Conservation (phyloP, 768 basidiomycete genomes). For the Psilocybe subaeruginosa region DNA sequence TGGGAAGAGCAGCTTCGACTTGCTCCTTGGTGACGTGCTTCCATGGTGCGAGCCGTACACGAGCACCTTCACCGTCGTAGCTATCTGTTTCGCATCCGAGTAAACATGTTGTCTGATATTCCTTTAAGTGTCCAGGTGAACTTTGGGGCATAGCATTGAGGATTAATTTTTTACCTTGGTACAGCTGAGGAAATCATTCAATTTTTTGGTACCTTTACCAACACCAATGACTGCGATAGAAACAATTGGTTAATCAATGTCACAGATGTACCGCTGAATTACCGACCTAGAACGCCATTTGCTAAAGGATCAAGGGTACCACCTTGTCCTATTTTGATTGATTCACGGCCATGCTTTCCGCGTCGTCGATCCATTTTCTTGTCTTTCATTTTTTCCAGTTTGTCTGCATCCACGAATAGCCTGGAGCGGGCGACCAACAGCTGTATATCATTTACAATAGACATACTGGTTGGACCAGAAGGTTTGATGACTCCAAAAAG, state of each 20-base stretch:
- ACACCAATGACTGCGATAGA: conserved; percentile 76
- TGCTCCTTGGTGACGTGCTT: conserved; percentile 79
- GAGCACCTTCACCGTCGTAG: conserved; percentile 88
- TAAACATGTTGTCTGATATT: conserved; percentile 89
- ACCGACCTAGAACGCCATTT: conserved; percentile 88
- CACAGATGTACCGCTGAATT: background rate
- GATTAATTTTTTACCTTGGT: conserved; percentile 67
- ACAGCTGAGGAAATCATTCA: conserved; percentile 83
- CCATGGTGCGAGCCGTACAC: conserved; percentile 79
- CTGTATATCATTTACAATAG: conserved; percentile 84
- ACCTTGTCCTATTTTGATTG: conserved; percentile 87
- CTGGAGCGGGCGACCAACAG: conserved; percentile 74
- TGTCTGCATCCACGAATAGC: conserved; percentile 73
- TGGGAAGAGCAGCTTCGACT: conserved; percentile 67
- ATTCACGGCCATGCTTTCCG: conserved; percentile 46
- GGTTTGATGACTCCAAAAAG: conserved; percentile 92
- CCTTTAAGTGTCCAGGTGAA: conserved; percentile 47
- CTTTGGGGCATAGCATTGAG: background rate
- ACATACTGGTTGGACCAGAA: conserved; percentile 92
- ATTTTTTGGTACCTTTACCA: conserved; percentile 86
- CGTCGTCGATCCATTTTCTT: conserved; percentile 44
- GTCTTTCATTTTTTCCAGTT: conserved; percentile 53
- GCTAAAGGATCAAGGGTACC: conserved; percentile 97
- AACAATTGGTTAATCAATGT: background rate
- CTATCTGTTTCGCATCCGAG: conserved; percentile 95